Percentiles rank a stretch among this genome's conserved stretches.
Conservation (phyloP, 208 protist genomes). For the Trypanosoma avium region DNA sequence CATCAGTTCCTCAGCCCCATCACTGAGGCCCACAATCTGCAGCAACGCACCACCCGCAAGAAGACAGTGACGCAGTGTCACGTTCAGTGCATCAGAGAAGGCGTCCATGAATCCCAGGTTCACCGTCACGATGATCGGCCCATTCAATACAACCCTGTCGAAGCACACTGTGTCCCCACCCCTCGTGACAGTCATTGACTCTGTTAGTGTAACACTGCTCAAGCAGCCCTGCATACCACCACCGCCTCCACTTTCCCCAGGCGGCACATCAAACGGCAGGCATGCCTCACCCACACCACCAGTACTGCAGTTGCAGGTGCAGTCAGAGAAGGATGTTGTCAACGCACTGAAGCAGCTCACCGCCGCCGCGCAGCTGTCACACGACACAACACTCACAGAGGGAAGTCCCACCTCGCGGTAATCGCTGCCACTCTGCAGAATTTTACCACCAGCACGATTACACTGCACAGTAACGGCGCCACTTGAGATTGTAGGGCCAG, state of each 20-base stretch:
- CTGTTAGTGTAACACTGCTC: background rate
- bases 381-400: slow-evolving; percentile 10
- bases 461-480: slow-evolving; percentile 14
- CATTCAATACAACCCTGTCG: slow-evolving; percentile 6
- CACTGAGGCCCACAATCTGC: slow-evolving; percentile 1
- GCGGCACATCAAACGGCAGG: slow-evolving; percentile 9
- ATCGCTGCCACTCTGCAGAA: background rate
- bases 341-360: slow-evolving; percentile 5
- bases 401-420: background rate
- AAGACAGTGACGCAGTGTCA: slow-evolving; percentile 9
- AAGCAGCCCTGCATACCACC: background rate
- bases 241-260: background rate
- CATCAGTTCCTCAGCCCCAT: background rate
- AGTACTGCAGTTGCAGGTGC: slow-evolving; percentile 8
- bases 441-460: slow-evolving; percentile 4
- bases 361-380: slow-evolving; percentile 1
- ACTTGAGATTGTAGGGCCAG: background rate
- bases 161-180: slow-evolving; percentile 2
- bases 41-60: slow-evolving; percentile 9
- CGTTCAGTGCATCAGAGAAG: background rate
- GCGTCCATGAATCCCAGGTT: slow-evolving; percentile 7
- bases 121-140: slow-evolving; percentile 15
- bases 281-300: slow-evolving; percentile 5
- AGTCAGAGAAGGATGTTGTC: slow-evolving; percentile 6
- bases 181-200: background rate